A percentile compares a stretch with the other conserved stretches of the same genome.
phyloP scores from a whole-genome alignment of 75 land plant species.

The Cryptomeria japonica region DNA sequence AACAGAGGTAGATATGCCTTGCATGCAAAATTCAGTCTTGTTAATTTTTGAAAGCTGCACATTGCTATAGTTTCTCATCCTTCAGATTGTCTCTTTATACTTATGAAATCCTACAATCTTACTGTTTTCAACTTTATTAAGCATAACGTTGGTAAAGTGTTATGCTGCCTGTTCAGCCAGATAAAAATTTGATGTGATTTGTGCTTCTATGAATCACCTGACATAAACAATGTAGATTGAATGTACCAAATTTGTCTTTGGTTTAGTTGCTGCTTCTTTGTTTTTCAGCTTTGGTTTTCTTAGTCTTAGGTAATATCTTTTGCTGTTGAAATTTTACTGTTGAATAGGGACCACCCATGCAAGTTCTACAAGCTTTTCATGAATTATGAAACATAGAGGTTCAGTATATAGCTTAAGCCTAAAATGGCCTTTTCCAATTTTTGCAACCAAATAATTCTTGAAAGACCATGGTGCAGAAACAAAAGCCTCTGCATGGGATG shows the following conservation, averaged over 20 bases:
- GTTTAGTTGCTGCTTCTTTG: background rate
- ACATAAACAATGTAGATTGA: background rate
- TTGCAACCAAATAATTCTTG: conserved; percentile 1
- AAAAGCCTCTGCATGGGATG: conserved; percentile 27
- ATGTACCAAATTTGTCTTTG: background rate
- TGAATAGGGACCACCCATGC: background rate
- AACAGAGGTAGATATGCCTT: background rate
- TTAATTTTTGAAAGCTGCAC: background rate
- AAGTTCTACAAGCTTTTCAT: background rate
- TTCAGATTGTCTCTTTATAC: background rate
- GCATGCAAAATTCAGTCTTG: background rate
- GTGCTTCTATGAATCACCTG: background rate
- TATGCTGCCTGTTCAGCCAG: background rate
- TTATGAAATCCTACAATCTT: background rate
- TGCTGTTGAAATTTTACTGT: background rate
- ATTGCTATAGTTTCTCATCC: background rate
- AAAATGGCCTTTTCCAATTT: background rate
- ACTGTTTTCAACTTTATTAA: background rate
- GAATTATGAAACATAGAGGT: background rate
- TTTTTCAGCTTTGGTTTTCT: background rate
- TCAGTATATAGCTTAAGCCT: background rate
- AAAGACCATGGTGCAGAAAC: background rate
- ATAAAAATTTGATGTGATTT: background rate
- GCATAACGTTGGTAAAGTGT: background rate
- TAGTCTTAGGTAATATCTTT: background rate